Conservation (phyloP, 148 eudicot species). For the Chenopodium formosanum region DNA sequence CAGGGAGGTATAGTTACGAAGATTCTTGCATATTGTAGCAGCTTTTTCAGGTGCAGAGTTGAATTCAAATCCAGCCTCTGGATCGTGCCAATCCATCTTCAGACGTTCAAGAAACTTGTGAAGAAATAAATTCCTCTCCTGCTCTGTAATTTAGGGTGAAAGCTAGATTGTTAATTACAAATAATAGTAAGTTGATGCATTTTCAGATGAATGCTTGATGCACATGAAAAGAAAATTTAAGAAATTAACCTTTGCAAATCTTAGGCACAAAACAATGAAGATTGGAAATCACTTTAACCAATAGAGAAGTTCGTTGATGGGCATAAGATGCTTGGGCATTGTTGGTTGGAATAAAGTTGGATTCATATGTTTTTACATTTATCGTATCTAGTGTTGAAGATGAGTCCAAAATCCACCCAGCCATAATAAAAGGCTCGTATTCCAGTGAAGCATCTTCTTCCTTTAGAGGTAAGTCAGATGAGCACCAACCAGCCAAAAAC, state of each 20-base stretch:
- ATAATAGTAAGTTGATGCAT: conserved; percentile 2
- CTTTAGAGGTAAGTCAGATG: conserved; percentile 66
- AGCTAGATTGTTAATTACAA: conserved; percentile 15
- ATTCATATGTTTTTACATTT: conserved; percentile 36
- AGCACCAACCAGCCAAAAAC: conserved; percentile 89
- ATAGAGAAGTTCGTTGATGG: conserved; percentile 79
- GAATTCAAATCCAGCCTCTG: conserved; percentile 33
- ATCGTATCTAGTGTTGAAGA: conserved; percentile 32
- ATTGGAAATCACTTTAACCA: conserved; percentile 95
- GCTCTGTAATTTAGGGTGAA: conserved; percentile 51
- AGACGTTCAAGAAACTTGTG: conserved; percentile 69
- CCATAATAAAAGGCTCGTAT: conserved; percentile 65
- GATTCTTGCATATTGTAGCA: conserved; percentile 59
- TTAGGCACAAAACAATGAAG: conserved; percentile 95
- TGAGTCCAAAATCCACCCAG: conserved; percentile 60
- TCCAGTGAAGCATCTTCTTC: conserved; percentile 81
- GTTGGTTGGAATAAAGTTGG: conserved; percentile 44
- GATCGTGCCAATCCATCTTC: conserved; percentile 44
- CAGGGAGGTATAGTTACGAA: conserved; percentile 52
- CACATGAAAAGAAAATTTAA: conserved; percentile 8
- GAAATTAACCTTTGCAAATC: conserved; percentile 71
- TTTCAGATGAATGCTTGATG: background rate
- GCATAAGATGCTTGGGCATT: conserved; percentile 68
- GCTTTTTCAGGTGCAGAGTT: conserved; percentile 48
- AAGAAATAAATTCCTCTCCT: conserved; percentile 83